Conservation (phyloP, 306 rosid species). For the Cucurbita pepo region DNA sequence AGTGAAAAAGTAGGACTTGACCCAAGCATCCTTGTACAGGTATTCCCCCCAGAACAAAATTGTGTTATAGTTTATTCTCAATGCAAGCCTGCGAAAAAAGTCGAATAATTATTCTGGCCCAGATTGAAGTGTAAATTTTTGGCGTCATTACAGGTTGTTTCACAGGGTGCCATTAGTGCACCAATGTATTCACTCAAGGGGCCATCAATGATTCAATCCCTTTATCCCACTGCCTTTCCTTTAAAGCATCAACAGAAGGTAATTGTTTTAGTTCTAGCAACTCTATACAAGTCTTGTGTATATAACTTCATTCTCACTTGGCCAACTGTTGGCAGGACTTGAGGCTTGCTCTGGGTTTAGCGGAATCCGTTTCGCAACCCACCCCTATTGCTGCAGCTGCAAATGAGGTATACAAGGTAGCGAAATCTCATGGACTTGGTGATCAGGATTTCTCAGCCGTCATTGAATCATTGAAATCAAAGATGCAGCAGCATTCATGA, state of each 20-base stretch:
- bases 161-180: slow-evolving; percentile 91
- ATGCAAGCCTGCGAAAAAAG: not conserved
- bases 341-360: slow-evolving; percentile 87
- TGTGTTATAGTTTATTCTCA: not conserved
- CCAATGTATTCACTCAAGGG: slow-evolving; percentile 91
- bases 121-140: not conserved
- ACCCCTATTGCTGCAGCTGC: slow-evolving; percentile 91
- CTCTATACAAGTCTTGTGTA: not conserved
- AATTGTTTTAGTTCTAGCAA: slow-evolving; percentile 2
- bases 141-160: slow-evolving; percentile 47
- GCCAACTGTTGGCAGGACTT: slow-evolving; percentile 42
- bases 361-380: slow-evolving; percentile 81
- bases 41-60: slow-evolving; percentile 7
- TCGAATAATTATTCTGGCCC: not conserved
- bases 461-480: slow-evolving; percentile 72
- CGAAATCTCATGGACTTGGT: slow-evolving; percentile 68
- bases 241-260: slow-evolving; percentile 97
- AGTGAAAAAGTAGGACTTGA: slow-evolving; percentile 81
- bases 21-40: slow-evolving; percentile 77
- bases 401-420: slow-evolving; percentile 85
- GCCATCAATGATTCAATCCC: slow-evolving; percentile 76
- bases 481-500: slow-evolving; percentile 28
- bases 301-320: not conserved
- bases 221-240: slow-evolving; percentile 82
- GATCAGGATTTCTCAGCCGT: slow-evolving; percentile 95